These are phyloP conservation scores for Aspergillus conjunctus DNA, from an alignment of 495 filamentous ascomycete species.

Conservation along the genomic window DNA sequence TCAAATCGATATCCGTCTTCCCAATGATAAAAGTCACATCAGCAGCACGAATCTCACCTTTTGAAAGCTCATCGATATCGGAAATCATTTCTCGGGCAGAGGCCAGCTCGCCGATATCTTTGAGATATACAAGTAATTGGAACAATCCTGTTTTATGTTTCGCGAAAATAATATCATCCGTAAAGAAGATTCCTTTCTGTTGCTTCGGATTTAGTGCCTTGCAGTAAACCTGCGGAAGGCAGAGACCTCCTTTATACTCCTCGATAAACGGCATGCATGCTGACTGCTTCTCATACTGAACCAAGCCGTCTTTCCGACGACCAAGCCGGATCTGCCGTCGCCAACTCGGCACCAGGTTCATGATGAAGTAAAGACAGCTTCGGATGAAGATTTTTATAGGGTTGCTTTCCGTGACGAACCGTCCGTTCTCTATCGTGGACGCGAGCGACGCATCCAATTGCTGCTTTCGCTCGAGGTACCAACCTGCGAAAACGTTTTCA, in stretches of 20 bases:
- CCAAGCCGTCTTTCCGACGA: constrained; percentile 27
- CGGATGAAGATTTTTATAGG: constrained; percentile 35
- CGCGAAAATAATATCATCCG: constrained; percentile 33
- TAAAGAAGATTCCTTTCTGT: constrained; percentile 21
- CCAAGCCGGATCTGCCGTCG: constrained; percentile 32
- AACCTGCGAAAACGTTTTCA: constrained; percentile 30
- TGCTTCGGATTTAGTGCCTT: constrained; percentile 3
- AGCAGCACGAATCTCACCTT: constrained; percentile 19
- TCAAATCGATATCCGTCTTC: neutral
- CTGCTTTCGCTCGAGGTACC: constrained; percentile 46
- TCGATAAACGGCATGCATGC: constrained; percentile 40
- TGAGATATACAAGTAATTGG: constrained; percentile 32
- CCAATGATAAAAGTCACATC: constrained; percentile 27
- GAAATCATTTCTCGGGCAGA: constrained; percentile 10
- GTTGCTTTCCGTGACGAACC: constrained; percentile 33
- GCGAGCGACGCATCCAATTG: constrained; percentile 40
- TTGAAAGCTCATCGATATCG: constrained; percentile 20
- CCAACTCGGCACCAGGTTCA: constrained; percentile 37
- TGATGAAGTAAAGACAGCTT: constrained; percentile 35
- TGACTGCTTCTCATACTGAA: constrained; percentile 29
- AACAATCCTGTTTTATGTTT: constrained; percentile 25
- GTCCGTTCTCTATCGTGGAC: constrained; percentile 37
- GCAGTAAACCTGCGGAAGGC: constrained; percentile 40
- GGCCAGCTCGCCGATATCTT: constrained; percentile 10
- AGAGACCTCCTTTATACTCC: constrained; percentile 29